Percentiles rank a stretch among this genome's conserved stretches.
Evolutionary conservation across 495 filamentous ascomycete genomes (phyloP).

Genomic region (Xanthoparmelia taractica): DNA sequence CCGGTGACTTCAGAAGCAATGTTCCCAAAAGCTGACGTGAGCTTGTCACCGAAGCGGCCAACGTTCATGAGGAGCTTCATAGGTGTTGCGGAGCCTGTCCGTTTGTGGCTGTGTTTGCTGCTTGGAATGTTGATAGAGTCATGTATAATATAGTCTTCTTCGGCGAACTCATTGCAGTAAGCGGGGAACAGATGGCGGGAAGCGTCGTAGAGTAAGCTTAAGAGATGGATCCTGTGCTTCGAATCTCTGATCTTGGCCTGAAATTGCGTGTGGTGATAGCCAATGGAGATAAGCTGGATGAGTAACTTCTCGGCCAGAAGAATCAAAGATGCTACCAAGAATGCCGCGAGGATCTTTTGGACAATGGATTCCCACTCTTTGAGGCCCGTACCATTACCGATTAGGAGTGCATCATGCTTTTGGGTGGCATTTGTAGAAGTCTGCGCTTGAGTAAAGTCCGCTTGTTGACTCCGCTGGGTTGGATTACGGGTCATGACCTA

Average conservation of each 20-base stretch:
- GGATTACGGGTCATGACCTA: slow-evolving; percentile 52
- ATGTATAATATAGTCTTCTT: slow-evolving; percentile 86
- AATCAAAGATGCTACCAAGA: slow-evolving; percentile 69
- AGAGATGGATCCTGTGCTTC: slow-evolving; percentile 71
- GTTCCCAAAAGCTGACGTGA: slow-evolving; percentile 87
- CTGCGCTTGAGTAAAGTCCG: slow-evolving; percentile 17
- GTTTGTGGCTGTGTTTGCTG: slow-evolving; percentile 31
- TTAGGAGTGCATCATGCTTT: slow-evolving; percentile 19
- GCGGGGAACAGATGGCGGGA: slow-evolving; percentile 80
- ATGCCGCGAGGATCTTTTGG: slow-evolving; percentile 64
- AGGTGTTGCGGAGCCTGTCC: slow-evolving; percentile 59
- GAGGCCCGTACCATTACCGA: slow-evolving; percentile 30
- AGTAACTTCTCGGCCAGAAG: slow-evolving; percentile 73
- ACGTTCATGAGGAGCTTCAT: slow-evolving; percentile 71
- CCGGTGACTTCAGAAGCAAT: slow-evolving; percentile 90
- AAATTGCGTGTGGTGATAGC: slow-evolving; percentile 92
- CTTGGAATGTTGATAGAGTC: slow-evolving; percentile 53
- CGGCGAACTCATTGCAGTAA: slow-evolving; percentile 81
- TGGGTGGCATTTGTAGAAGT: slow-evolving; percentile 37
- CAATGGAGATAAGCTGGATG: slow-evolving; percentile 87
- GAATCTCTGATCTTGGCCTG: slow-evolving; percentile 77
- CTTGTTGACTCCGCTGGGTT: slow-evolving; percentile 24
- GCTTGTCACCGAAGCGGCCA: slow-evolving; percentile 77
- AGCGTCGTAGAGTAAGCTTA: slow-evolving; percentile 81
- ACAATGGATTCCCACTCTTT: slow-evolving; percentile 54